Evolutionary conservation across 805 yeast species (phyloP).

Genomic region (Yamadazyma phyllophila): DNA sequence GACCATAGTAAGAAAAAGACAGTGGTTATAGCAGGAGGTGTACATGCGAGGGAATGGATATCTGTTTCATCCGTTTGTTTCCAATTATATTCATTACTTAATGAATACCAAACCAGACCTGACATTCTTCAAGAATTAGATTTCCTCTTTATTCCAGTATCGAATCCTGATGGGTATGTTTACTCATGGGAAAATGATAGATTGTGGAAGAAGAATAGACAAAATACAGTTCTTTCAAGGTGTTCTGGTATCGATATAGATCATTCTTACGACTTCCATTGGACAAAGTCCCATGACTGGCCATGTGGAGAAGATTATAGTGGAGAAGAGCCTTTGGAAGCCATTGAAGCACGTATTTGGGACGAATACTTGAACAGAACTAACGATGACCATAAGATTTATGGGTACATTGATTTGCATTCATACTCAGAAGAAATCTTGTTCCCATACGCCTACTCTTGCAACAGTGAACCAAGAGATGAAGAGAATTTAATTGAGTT

Average conservation of each 20-base stretch:
- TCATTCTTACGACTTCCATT: constrained; percentile 76
- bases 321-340: constrained; percentile 70
- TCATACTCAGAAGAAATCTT: constrained; percentile 82
- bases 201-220: constrained; percentile 87
- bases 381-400: constrained; percentile 54
- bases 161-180: constrained; percentile 89
- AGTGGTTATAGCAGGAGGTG: constrained; percentile 76
- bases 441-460: constrained; percentile 80
- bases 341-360: constrained; percentile 41
- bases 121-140: constrained; percentile 53
- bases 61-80: constrained; percentile 69
- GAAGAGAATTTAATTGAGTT: constrained; percentile 76
- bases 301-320: constrained; percentile 84
- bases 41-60: constrained; percentile 91
- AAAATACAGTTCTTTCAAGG: constrained; percentile 56
- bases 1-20: constrained; percentile 50
- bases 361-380: constrained; percentile 40
- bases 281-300: constrained; percentile 57
- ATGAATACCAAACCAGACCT: constrained; percentile 29
- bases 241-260: constrained; percentile 88
- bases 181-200: constrained; percentile 80
- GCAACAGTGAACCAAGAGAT: constrained; percentile 71
- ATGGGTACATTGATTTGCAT: constrained; percentile 80
- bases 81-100: constrained; percentile 39
- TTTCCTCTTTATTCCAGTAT: constrained; percentile 75